Percentiles rank a stretch among this genome's conserved stretches.
Evolutionary conservation across 345 rosid genomes (phyloP).

Genomic region (Dimocarpus longan): DNA sequence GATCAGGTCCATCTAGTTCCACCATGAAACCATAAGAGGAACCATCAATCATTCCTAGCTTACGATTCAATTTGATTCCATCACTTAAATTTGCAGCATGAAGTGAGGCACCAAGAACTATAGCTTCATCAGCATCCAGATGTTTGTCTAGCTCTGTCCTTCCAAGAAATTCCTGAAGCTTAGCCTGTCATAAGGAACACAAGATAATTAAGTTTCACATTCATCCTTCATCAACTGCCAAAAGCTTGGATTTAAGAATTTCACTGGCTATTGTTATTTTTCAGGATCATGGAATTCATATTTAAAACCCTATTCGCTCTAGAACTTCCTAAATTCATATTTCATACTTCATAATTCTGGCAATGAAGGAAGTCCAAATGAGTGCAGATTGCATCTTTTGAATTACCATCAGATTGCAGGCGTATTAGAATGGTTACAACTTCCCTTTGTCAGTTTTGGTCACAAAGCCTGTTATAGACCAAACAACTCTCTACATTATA

Average conservation of each 20-base stretch:
- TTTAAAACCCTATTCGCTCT: background rate
- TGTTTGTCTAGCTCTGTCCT: constrained; percentile 91
- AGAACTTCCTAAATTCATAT: background rate
- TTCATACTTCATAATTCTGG: background rate
- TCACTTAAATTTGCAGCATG: constrained; percentile 99
- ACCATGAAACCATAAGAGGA: constrained; percentile 75
- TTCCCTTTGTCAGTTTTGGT: background rate
- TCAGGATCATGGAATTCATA: background rate
- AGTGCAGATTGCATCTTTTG: no score
- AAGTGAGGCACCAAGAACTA: constrained; percentile 91
- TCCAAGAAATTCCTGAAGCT: constrained; percentile 89
- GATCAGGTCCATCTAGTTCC: constrained; percentile 79
- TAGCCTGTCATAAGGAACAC: constrained; percentile 56
- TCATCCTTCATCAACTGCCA: constrained; percentile 10
- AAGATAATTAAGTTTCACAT: background rate
- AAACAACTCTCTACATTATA: no score
- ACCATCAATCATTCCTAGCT: constrained; percentile 95
- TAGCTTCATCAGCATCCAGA: constrained; percentile 99
- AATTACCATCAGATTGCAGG: no score
- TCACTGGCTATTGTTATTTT: constrained; percentile 5
- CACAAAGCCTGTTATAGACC: background rate
- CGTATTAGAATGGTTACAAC: no score
- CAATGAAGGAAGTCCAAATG: background rate
- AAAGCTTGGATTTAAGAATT: constrained; percentile 7
- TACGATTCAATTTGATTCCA: constrained; percentile 94